Evolutionary conservation across 1,284 basidiomycete genomes (phyloP), one percentile per base, ranked within the genome.

Genomic region (Naganishia liquefaciens): DNA sequence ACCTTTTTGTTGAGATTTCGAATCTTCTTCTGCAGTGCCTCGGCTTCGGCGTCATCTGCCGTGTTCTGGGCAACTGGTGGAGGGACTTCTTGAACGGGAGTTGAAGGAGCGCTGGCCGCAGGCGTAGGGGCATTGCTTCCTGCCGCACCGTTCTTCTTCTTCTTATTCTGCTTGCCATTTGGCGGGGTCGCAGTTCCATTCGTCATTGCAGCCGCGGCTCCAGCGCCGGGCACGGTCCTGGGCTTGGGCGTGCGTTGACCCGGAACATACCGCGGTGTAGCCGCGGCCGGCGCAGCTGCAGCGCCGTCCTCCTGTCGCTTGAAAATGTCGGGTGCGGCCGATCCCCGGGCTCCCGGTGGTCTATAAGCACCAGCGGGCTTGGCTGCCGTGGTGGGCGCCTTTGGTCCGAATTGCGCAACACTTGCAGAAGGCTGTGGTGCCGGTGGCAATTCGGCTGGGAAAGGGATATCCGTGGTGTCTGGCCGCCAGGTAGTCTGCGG

Each of bases 1-100:
- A 91, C 90, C 87, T 96, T 95, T 84, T 97, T 97, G 75, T 85
- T 92, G 75, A 97, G 73, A 77, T 95, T 96, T 70, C 94, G 83
- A 67, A 92, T 85, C 84, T 96, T 97, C 84, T 96, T 95, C 60
- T 90, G 86, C 62, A 84, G 80, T 21, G 91, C 84, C 80, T 98
- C 88, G 75, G 93, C 81, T 70, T 80, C 76, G 74, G 77, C 82
- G 72, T 90, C 87, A 67, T 80, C 80, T 54, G 83, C 84, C 68
- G 85, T 82, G 65, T 87, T 84, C 9, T 85, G 84, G n/a, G 82
- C 81, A 23, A 82, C 80, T 54, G 66, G 60, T 58, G 79, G 66
- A 19, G 76, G 68, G 42, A 76, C 70, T 49, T 75, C 65, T 68
- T 72, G 71, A 19, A 69, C 69, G 17, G 74, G 71, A 68, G 67